Conservation (phyloP, 2,329 filamentous ascomycete genomes). For the Xylariaceae sp. region DNA sequence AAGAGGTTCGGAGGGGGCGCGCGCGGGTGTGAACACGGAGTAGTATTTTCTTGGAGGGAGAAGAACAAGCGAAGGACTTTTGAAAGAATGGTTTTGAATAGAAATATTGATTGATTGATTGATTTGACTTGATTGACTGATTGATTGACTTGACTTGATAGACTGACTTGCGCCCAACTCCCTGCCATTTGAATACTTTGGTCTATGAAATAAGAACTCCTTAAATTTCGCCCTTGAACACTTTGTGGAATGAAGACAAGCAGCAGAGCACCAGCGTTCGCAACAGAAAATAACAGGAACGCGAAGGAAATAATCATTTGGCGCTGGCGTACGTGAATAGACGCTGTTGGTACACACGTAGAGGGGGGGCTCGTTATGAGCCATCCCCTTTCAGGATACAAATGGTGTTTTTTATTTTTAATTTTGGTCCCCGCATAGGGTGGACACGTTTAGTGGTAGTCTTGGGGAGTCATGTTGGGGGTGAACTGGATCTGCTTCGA, state of each 20-base stretch:
- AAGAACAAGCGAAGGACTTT: not conserved
- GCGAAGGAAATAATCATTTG: not conserved
- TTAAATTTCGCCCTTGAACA: not conserved
- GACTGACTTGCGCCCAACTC: not conserved
- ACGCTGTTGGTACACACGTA: not conserved
- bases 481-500: slow-evolving; percentile 44
- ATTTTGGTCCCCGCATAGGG: not conserved
- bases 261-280: no score
- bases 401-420: not conserved
- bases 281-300: not conserved
- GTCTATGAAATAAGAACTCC: not conserved
- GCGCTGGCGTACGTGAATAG: not conserved
- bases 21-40: not conserved
- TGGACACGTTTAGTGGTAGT: slow-evolving; percentile 30
- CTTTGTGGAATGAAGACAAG: no score
- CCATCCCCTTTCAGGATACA: not conserved
- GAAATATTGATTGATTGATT: no score
- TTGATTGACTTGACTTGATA: not conserved
- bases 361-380: not conserved
- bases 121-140: not conserved
- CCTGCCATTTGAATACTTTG: not conserved
- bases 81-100: no score
- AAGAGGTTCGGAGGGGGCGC: not conserved
- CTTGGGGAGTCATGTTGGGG: slow-evolving; percentile 41
- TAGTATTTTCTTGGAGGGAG: not conserved